phyloP scores from a whole-genome alignment of 176 grass and related monocot genomes.

The Ensete ventricosum region DNA sequence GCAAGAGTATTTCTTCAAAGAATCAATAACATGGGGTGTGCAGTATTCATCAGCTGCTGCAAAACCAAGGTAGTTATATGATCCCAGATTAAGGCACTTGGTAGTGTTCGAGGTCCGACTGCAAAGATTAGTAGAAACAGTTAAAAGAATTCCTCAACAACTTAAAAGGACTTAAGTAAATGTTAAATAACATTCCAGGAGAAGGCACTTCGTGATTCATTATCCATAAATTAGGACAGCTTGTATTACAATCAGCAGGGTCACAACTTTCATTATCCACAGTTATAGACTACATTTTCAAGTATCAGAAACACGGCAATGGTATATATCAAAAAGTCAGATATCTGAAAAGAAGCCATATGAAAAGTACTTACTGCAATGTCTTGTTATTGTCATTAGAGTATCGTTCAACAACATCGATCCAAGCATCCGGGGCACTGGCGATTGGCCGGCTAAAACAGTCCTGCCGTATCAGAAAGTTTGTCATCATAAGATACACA shows the following conservation, averaged over 20 bases:
- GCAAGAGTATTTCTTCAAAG: conserved; percentile 64
- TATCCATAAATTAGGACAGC: neutral
- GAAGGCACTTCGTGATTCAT: neutral
- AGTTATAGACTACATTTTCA: neutral
- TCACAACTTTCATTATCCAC: neutral
- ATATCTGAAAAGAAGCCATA: neutral
- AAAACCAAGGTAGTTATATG: conserved; percentile 93
- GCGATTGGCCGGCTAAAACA: conserved; percentile 72
- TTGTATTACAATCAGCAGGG: neutral
- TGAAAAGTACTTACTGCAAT: conserved; percentile 37
- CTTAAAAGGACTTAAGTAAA: neutral
- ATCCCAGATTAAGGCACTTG: conserved; percentile 73
- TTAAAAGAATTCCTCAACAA: neutral
- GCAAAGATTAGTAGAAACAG: neutral
- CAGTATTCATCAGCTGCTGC: conserved; percentile 90
- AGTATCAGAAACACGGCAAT: neutral
- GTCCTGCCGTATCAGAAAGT: conserved; percentile 33
- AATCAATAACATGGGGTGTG: conserved; percentile 70
- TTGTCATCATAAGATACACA: neutral
- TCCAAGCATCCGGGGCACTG: conserved; percentile 78
- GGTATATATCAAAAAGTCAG: neutral
- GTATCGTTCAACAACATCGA: conserved; percentile 69
- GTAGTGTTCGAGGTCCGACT: conserved; percentile 49
- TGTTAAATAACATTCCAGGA: neutral
- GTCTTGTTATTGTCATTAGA: conserved; percentile 80